Percentiles rank a stretch among this genome's conserved stretches.
These are phyloP conservation scores for Parsonsia alboflavescens DNA, from an alignment of 257 asterid species.

Conservation along the genomic window DNA sequence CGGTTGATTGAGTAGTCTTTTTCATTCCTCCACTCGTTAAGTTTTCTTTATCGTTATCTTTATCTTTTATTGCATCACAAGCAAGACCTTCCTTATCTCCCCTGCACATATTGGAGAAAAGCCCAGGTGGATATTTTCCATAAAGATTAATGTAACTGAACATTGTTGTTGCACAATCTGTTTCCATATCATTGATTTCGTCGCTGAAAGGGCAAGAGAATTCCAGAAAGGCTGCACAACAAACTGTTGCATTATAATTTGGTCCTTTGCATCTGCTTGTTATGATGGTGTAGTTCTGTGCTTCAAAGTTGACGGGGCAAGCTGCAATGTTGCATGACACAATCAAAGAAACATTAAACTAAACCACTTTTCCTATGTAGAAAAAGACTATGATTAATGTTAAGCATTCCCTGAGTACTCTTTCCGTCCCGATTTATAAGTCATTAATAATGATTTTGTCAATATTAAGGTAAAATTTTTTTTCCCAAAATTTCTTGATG, in stretches of 20 bases:
- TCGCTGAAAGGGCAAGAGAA: slow-evolving; percentile 52
- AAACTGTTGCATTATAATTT: slow-evolving; percentile 42
- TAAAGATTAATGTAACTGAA: slow-evolving; percentile 66
- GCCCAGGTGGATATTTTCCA: slow-evolving; percentile 83
- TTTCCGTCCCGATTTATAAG: no score
- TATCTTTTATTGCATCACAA: slow-evolving; percentile 21
- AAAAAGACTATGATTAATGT: background rate
- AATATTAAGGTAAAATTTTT: no score
- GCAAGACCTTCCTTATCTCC: slow-evolving; percentile 54
- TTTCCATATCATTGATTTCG: slow-evolving; percentile 46
- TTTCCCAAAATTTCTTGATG: no score
- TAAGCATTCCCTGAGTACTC: no score
- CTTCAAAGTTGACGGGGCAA: slow-evolving; percentile 60
- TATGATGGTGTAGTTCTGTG: slow-evolving; percentile 68
- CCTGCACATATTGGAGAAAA: slow-evolving; percentile 62
- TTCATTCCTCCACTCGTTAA: slow-evolving; percentile 11
- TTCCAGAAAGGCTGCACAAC: slow-evolving; percentile 59
- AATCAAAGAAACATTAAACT: background rate
- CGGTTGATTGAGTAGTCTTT: slow-evolving; percentile 4
- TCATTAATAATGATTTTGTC: no score
- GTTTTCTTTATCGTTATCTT: background rate
- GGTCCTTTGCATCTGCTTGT: slow-evolving; percentile 96
- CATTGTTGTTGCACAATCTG: slow-evolving; percentile 54
- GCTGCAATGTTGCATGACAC: slow-evolving; percentile 28
- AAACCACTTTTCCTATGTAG: background rate